These are phyloP conservation scores for Backusella australiensis DNA, from an alignment of 192 early-diverging fungal species.

Conservation along the genomic window DNA sequence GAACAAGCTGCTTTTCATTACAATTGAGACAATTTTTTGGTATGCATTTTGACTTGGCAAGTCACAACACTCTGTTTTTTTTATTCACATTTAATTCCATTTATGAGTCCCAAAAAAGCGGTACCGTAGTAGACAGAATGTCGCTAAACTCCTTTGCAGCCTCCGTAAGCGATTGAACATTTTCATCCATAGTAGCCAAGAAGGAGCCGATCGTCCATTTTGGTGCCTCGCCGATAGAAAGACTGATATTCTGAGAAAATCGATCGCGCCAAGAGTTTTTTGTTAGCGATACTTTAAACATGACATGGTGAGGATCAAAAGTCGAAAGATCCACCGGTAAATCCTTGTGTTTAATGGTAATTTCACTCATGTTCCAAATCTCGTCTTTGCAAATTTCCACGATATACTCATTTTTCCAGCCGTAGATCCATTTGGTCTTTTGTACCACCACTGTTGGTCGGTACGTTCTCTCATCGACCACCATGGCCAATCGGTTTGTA, in stretches of 20 bases:
- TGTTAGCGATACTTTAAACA: conserved; percentile 24
- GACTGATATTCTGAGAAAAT: conserved; percentile 32
- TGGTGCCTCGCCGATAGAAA: conserved; percentile 38
- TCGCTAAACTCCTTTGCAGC: conserved; percentile 13
- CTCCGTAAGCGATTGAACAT: conserved; percentile 6
- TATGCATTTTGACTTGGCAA: background rate
- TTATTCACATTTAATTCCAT: background rate
- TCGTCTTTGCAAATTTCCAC: conserved; percentile 42
- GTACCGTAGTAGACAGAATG: conserved; percentile 16
- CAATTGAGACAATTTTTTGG: too few species aligned
- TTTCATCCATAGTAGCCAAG: conserved; percentile 15
- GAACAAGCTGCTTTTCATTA: too few species aligned
- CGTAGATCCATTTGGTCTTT: conserved; percentile 39
- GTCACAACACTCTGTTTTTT: background rate
- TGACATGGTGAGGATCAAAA: conserved; percentile 3
- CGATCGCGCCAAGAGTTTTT: conserved; percentile 37
- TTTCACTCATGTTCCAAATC: conserved; percentile 29
- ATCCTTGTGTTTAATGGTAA: conserved; percentile 7
- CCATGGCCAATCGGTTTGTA: conserved; percentile 28
- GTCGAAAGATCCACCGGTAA: conserved; percentile 24
- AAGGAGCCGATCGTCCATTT: conserved; percentile 33
- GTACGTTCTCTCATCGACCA: conserved; percentile 17
- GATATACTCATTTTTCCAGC: conserved; percentile 36
- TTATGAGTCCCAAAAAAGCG: conserved; percentile 20
- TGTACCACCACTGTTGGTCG: conserved; percentile 21